Evolutionary conservation across 495 filamentous ascomycete species (phyloP), one percentile per base, ranked within the genome.

Genomic region (Talaromyces ruber): DNA sequence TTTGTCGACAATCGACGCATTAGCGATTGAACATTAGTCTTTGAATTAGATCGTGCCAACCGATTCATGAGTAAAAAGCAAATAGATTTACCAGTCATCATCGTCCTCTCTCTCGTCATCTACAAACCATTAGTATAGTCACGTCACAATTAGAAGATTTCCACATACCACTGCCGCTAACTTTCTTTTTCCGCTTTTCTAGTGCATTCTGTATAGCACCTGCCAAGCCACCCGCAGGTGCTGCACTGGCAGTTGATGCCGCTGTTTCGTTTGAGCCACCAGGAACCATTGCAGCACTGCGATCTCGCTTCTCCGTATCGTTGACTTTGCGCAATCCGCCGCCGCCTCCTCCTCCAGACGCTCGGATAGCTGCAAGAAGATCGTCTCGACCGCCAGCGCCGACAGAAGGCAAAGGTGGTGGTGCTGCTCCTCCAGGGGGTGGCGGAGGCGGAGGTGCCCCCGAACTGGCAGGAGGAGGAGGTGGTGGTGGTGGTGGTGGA

Each of bases 151-250:
- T 5, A 7, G 22, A 28, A 25, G 32, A 16, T 45, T 37, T 53
- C 57, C 55, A 87, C 91, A 83, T 87, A 97, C 92, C 92, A 78
- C 90, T 94, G 69, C 86, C 83, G 71, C 89, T 88, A 69, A 96
- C 92, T 79, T 92, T 93, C 75, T 88, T 82, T 77, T 96, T 96
- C 75, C 92, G 79, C 76, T 90, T 84, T 64, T 84, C 82, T 63
- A 93, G 74, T 52, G 88, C 90, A 60, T 84, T 85, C 62, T 90
- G 88, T 62, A 97, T 75, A 58, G 91, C 92, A 73, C 88, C 88
- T 26, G 90, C 90, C 82, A 97, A 80, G 4, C 87, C 84, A 62
- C 84, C 89, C 62, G 82, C 72, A 54, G 79, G 83, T 63, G 80
- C 81, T 54, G 81, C 79, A 39, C 72, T 59, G 26, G 71, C 62